Evolutionary conservation across 306 rosid genomes (phyloP).

Genomic region (Prunus persica): DNA sequence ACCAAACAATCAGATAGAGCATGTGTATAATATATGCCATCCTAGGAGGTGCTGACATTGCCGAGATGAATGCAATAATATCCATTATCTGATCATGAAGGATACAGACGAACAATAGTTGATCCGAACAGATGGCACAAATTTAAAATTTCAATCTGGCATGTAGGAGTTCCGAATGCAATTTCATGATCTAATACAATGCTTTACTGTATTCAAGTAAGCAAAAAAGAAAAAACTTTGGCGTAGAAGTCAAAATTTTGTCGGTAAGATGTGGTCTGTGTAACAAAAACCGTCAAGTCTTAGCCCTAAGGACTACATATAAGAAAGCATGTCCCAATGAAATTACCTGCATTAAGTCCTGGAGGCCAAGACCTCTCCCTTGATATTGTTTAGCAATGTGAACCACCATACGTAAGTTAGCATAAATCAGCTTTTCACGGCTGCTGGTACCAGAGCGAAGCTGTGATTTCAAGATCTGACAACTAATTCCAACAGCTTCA

Average conservation of each 20-base stretch:
- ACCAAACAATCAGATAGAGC: slow-evolving; percentile 15
- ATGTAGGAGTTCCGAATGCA: background rate
- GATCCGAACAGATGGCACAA: background rate
- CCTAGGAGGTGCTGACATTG: background rate
- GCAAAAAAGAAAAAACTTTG: background rate
- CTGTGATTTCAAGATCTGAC: slow-evolving; percentile 47
- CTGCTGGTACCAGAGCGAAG: slow-evolving; percentile 53
- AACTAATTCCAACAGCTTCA: slow-evolving; percentile 65
- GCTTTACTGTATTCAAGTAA: background rate
- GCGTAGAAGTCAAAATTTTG: background rate
- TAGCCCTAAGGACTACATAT: background rate
- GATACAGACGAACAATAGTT: background rate
- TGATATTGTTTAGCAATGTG: slow-evolving; percentile 84
- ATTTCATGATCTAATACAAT: background rate
- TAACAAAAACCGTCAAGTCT: background rate
- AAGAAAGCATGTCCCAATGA: background rate
- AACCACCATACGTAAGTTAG: slow-evolving; percentile 89
- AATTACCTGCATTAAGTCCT: slow-evolving; percentile 86
- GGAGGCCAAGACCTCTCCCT: slow-evolving; percentile 83
- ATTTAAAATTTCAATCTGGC: background rate
- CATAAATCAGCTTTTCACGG: slow-evolving; percentile 62
- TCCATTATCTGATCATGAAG: background rate
- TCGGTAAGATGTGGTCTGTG: background rate
- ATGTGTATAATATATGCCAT: background rate
- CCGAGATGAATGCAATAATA: background rate